phyloP scores from a whole-genome alignment of 2,329 filamentous ascomycete species.

The Pestalotiopsis sp. region DNA sequence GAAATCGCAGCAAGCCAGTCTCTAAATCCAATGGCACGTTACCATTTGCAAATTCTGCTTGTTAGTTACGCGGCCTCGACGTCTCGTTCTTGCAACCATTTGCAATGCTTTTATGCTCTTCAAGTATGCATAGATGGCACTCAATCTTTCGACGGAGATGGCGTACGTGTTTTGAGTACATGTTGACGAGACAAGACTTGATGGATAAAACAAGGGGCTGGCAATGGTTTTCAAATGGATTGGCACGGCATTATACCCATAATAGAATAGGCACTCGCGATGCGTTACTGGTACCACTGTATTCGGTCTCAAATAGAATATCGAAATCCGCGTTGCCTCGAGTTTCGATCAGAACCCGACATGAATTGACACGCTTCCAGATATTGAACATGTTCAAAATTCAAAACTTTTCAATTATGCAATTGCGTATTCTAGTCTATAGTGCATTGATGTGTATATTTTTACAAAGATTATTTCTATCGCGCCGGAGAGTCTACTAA shows the following conservation, averaged over 20 bases:
- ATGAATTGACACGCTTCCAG: neutral
- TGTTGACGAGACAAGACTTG: neutral
- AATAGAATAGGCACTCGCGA: neutral
- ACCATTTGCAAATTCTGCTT: neutral
- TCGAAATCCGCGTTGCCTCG: neutral
- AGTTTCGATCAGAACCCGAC: neutral
- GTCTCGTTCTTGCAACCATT: neutral
- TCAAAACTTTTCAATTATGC: neutral
- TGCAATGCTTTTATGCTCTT: neutral
- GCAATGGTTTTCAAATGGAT: neutral
- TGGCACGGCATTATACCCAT: constrained; percentile 8
- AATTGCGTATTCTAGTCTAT: neutral
- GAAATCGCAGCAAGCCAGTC: neutral
- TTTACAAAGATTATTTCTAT: neutral
- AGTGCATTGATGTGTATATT: neutral
- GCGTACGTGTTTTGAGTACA: neutral
- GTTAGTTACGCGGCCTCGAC: neutral
- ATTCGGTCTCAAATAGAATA: neutral
- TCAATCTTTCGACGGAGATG: neutral
- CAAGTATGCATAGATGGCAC: neutral
- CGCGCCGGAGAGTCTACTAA: constrained; percentile 19
- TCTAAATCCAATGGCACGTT: neutral
- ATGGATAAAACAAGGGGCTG: neutral
- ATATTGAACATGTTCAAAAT: neutral
- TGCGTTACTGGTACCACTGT: neutral